phyloP scores from a whole-genome alignment of 208 protist genomes.

The Herpetomonas muscarum region DNA sequence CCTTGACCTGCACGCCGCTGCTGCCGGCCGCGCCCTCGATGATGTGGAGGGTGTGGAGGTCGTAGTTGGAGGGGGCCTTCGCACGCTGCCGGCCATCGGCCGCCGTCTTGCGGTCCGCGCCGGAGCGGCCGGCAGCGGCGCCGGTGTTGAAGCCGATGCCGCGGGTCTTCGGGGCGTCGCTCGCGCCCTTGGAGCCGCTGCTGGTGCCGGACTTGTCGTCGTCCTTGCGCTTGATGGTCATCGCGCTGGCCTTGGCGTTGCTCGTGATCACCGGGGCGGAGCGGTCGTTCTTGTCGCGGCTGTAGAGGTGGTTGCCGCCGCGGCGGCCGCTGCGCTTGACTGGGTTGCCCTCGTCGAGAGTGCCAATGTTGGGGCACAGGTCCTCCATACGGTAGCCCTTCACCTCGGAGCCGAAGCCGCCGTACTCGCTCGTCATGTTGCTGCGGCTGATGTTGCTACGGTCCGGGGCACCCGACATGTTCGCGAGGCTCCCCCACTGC shows the following conservation, averaged over 20 bases:
- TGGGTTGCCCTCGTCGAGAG: constrained; percentile 37
- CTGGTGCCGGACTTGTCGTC: constrained; percentile 12
- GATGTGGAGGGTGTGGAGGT: constrained; percentile 70
- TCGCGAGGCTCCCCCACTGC: constrained; percentile 61
- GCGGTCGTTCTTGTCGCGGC: constrained; percentile 43
- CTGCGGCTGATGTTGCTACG: constrained; percentile 26
- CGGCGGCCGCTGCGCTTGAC: constrained; percentile 63
- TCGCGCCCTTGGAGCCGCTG: neutral
- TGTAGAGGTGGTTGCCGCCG: constrained; percentile 63
- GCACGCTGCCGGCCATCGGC: constrained; percentile 26
- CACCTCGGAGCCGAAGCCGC: constrained; percentile 34
- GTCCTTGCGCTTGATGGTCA: constrained; percentile 44
- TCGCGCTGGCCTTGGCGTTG: constrained; percentile 28
- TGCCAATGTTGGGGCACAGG: constrained; percentile 53
- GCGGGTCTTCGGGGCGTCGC: neutral
- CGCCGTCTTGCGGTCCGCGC: constrained; percentile 7
- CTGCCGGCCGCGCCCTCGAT: constrained; percentile 32
- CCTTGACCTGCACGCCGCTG: constrained; percentile 25
- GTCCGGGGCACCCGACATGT: constrained; percentile 25
- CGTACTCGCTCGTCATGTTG: constrained; percentile 25
- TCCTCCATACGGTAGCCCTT: constrained; percentile 21
- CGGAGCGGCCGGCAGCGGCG: neutral
- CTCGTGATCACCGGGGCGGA: constrained; percentile 21
- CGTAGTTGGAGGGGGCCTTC: constrained; percentile 65
- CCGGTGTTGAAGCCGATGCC: constrained; percentile 4